Base-by-base conservation (phyloP, 2,329 filamentous ascomycete genomes). In the Grosmannia clavigera region DNA sequence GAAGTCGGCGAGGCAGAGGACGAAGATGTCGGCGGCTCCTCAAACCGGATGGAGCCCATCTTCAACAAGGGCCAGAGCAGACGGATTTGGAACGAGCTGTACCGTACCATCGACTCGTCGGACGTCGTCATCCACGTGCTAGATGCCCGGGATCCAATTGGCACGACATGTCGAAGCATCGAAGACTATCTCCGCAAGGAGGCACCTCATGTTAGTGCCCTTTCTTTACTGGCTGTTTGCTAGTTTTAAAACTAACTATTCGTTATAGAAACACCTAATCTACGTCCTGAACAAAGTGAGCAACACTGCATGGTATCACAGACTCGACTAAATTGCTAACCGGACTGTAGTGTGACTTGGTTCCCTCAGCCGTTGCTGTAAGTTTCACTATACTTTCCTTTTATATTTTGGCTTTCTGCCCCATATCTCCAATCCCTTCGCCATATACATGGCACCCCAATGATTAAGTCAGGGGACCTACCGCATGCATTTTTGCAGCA, bases 51-150 rank as follows among this genome's bases (percentile, higher is more conserved):
- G 66, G 89, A 92, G 70, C 86, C 92, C 48, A 89, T 97, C 62
- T 97, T 97, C 74, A 87, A 82, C 67, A 97, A 97, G 75, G 94
- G 94, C 22, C 92, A 96, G 72, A 92, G 87, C 69, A 96, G 96
- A 75, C 82, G 94, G 65, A 96, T 96, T 66, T 96, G 90, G 92
- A 97, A 97, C 74, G 92, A 99, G 71, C 76, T 97, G 9, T 66
- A 66, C 61, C 64, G 87, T 64, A 94, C 79, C 68, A 94, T 96
- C 63, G 92, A 96, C 74, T 95, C 90, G 3, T 94, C 88, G 11
- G 94, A 99, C 73, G 92, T 99, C 43, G 84, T 99, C 54, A 87
- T 99, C n/a, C 94, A 96, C 68, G 88, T 96, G 16, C 76, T 96
- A 1, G 92, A 96, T 72, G 91, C 92, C 50, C 81, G 91, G 73